Conservation (phyloP, 2,329 filamentous ascomycete species). For the Colletotrichum sublineola region DNA sequence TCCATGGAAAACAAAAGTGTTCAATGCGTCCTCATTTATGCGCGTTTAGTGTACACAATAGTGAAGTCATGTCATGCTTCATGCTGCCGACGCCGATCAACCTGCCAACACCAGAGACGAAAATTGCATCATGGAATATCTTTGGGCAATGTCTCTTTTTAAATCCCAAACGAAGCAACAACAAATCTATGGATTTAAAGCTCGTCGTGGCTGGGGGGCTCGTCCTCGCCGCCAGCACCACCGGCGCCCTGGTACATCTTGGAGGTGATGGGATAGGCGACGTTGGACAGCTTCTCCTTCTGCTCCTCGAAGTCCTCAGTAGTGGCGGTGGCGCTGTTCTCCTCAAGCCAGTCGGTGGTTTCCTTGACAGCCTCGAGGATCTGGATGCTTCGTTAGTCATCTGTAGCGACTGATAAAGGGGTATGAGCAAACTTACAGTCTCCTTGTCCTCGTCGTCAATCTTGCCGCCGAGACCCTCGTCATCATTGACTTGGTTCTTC, state of each 20-base stretch:
- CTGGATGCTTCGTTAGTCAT: slow-evolving; percentile 52
- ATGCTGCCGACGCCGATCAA: slow-evolving; percentile 44
- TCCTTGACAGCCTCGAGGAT: slow-evolving; percentile 98
- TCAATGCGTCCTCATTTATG: slow-evolving; percentile 42
- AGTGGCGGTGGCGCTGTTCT: slow-evolving; percentile 87
- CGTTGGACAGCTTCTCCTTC: slow-evolving; percentile 97
- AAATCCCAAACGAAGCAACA: slow-evolving; percentile 41
- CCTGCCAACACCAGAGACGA: slow-evolving; percentile 43
- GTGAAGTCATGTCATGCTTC: slow-evolving; percentile 35
- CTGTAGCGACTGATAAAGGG: slow-evolving; percentile 43
- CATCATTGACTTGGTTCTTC: slow-evolving; percentile 99
- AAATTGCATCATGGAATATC: slow-evolving; percentile 41
- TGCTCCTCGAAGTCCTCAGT: slow-evolving; percentile 99
- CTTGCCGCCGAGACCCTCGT: slow-evolving; percentile 97
- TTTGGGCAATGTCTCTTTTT: slow-evolving; percentile 41
- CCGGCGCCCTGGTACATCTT: slow-evolving; percentile 85
- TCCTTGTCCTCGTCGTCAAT: slow-evolving; percentile 99
- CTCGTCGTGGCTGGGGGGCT: slow-evolving; percentile 79
- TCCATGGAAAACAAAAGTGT: slow-evolving; percentile 8
- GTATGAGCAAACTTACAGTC: slow-evolving; percentile 69
- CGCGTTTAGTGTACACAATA: slow-evolving; percentile 41
- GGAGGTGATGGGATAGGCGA: slow-evolving; percentile 98
- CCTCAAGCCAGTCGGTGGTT: slow-evolving; percentile 94
- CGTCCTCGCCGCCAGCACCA: slow-evolving; percentile 76
- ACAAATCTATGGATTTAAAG: slow-evolving; percentile 68